Evolutionary conservation across 2,329 filamentous ascomycete species (phyloP), one percentile per base, ranked within the genome.

Genomic region (Ophiognomonia clavigignenti-juglandacearum): DNA sequence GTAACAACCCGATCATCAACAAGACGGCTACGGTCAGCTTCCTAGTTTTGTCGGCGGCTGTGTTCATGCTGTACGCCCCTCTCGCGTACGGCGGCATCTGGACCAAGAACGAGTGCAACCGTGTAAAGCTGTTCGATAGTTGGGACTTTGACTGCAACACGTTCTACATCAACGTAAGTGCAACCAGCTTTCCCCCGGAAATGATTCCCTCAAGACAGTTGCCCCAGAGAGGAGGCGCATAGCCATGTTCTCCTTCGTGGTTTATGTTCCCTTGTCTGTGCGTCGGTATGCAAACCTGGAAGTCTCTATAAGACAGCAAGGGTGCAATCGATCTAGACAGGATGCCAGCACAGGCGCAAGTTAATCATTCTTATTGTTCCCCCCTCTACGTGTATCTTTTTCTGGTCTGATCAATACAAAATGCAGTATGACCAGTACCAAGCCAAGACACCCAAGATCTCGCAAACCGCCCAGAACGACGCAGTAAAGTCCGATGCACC

Each of bases 61-160:
- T 84, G 6, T 98, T 97, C 63, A 76, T 78, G 2, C 72, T 96
- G n/a, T 95, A 89, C 64, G 82, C 91, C 9, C 93, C 93, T 32
- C 75, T 98, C 31, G 83, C 88, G 10, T 98, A 98, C 61, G 93
- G 93, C 52, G 96, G 95, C 64, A 74, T 83, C 43, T 98, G 93
- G 93, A 98, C 92, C 43, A 87, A 89, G 73, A 72, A 77, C 50
- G 85, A 93, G 61, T 98, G 93, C 76, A 83, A 82, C 57, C 82
- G 82, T 47, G 85, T 93, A 52, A 97, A 97, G 74, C 73, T 98
- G 11, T 84, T 97, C 62, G 73, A 78, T 49, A 85, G 82, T 2
- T 98, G 93, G 93, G 93, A 98, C 64, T 98, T 92, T 79, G 93
- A 98, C 67, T 98, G 93, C 78, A 96, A 95, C 67, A 91, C 80